A percentile compares a stretch with the other conserved stretches of the same genome.
Conservation (phyloP, 768 basidiomycete genomes). For the Panellus pusillus region DNA sequence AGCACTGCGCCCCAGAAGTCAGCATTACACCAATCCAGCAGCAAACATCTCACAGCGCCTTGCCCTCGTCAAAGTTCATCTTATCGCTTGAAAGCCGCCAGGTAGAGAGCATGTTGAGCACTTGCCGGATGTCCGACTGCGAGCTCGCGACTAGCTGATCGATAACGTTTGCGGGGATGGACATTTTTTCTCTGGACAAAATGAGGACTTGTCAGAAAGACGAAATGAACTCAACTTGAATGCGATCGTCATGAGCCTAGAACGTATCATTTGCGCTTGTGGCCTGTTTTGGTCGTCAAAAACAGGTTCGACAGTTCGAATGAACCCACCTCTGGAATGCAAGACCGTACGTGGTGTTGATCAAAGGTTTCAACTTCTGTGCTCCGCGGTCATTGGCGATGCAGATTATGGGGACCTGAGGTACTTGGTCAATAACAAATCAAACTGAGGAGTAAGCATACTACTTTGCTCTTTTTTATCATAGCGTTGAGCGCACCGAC, state of each 20-base stretch:
- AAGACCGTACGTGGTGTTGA: slow-evolving; percentile 68
- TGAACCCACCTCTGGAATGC: slow-evolving; percentile 70
- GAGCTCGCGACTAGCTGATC: slow-evolving; percentile 89
- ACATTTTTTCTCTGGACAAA: slow-evolving; percentile 79
- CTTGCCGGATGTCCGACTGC: slow-evolving; percentile 96
- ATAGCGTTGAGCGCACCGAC: slow-evolving; percentile 90
- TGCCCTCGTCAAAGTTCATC: slow-evolving; percentile 92
- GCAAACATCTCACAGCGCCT: slow-evolving; percentile 66
- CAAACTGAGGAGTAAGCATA: no score
- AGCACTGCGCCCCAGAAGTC: slow-evolving; percentile 45
- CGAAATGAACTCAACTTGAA: slow-evolving; percentile 58
- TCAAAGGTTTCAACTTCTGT: slow-evolving; percentile 90
- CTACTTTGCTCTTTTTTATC: slow-evolving; percentile 90
- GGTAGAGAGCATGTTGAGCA: slow-evolving; percentile 97
- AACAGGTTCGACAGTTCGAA: background rate
- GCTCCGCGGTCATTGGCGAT: slow-evolving; percentile 89
- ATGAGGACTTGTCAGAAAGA: background rate
- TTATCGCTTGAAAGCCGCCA: slow-evolving; percentile 83
- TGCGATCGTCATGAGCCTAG: slow-evolving; percentile 81
- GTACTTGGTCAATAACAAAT: background rate
- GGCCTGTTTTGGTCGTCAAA: slow-evolving; percentile 53
- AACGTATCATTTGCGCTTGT: slow-evolving; percentile 71
- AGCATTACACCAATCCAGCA: background rate
- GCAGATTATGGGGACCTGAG: slow-evolving; percentile 92
- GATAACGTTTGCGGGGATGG: slow-evolving; percentile 85